These are phyloP conservation scores for Vitis amurensis DNA, from an alignment of 164 flowering plant species.

Conservation along the genomic window DNA sequence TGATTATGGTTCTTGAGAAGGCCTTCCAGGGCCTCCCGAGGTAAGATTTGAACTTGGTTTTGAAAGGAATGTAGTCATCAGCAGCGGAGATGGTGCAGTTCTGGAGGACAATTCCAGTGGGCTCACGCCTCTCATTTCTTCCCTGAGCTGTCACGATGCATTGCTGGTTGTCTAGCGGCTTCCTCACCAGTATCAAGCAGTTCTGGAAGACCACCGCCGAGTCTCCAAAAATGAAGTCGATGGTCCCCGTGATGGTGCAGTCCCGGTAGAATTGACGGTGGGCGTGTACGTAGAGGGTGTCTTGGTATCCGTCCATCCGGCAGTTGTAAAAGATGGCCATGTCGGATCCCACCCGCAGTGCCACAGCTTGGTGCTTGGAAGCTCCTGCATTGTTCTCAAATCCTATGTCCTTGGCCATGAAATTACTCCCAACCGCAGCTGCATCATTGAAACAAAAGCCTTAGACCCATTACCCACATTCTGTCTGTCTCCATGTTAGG, in stretches of 20 bases:
- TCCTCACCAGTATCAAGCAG: conserved; percentile 53
- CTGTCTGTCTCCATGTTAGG: too few relatives aligned
- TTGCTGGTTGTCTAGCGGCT: conserved; percentile 48
- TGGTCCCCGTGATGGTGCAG: conserved; percentile 73
- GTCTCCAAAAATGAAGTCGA: conserved; percentile 79
- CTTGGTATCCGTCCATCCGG: conserved; percentile 68
- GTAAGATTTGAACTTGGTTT: conserved; percentile 26
- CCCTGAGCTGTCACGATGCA: conserved; percentile 67
- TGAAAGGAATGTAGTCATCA: conserved; percentile 23
- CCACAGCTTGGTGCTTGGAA: conserved; percentile 70
- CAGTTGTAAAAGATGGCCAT: conserved; percentile 66
- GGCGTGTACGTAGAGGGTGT: conserved; percentile 68
- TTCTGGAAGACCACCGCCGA: conserved; percentile 69
- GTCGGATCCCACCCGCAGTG: conserved; percentile 58
- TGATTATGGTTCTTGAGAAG: conserved; percentile 45
- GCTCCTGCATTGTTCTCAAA: conserved; percentile 85
- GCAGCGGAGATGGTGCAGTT: conserved; percentile 48
- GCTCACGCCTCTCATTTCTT: conserved; percentile 25
- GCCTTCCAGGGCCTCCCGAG: conserved; percentile 70
- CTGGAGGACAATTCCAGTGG: conserved; percentile 49
- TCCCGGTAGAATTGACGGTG: conserved; percentile 81
- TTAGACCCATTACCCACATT: too few relatives aligned
- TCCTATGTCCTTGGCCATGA: conserved; percentile 74
- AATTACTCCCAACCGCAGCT: conserved; percentile 50
- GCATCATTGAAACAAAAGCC: conserved; percentile 1